Evolutionary conservation across 108 stramenopile species (phyloP).

Genomic region (Skeletonema grethae): DNA sequence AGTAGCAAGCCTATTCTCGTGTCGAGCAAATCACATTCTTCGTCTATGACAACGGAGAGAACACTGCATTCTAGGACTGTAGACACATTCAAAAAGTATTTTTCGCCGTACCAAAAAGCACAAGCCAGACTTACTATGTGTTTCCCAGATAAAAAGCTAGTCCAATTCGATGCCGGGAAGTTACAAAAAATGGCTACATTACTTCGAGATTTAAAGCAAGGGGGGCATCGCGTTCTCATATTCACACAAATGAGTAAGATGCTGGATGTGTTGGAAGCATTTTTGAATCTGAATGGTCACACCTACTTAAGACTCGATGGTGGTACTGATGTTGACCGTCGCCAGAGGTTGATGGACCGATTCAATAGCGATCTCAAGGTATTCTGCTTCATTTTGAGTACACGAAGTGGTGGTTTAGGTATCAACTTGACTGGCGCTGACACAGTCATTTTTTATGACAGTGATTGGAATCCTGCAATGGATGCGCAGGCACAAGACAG

Average conservation of each 20-base stretch:
- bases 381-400: constrained; percentile 95
- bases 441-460: constrained; percentile 94
- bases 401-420: constrained; percentile 94
- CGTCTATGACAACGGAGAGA: constrained; percentile 16
- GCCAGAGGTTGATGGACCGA: constrained; percentile 92
- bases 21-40: constrained; percentile 10
- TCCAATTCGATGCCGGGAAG: constrained; percentile 97
- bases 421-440: constrained; percentile 98
- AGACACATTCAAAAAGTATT: constrained; percentile 48
- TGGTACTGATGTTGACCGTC: constrained; percentile 83
- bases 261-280: constrained; percentile 94
- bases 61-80: constrained; percentile 16
- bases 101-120: constrained; percentile 53
- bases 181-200: constrained; percentile 92
- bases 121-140: constrained; percentile 65
- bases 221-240: constrained; percentile 91
- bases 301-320: constrained; percentile 90
- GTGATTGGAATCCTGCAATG: constrained; percentile 98
- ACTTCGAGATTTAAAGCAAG: constrained; percentile 80
- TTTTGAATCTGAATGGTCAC: constrained; percentile 82
- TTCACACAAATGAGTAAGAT: constrained; percentile 98
- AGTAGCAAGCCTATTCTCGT: constrained; percentile 44
- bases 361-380: constrained; percentile 91
- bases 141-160: constrained; percentile 94
- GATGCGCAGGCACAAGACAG: constrained; percentile 94